Evolutionary conservation across 345 rosid species (phyloP).

Genomic region (Hibiscus tridactylites): DNA sequence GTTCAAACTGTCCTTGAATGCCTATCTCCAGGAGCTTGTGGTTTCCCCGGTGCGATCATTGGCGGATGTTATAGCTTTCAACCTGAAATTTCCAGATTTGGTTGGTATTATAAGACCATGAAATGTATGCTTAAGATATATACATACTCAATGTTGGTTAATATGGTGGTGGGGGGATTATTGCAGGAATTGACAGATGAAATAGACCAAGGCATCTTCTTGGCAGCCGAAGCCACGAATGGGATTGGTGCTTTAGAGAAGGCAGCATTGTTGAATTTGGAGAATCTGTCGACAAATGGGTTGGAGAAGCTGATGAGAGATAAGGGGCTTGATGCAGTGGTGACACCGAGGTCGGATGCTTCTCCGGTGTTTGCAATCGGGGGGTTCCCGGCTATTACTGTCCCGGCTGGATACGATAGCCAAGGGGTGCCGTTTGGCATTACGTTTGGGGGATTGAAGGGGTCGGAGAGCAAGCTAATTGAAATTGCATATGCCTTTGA

Average conservation of each 20-base stretch:
- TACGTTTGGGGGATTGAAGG: conserved; percentile 52
- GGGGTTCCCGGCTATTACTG: conserved; percentile 61
- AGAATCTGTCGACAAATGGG: conserved; percentile 30
- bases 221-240: conserved; percentile 34
- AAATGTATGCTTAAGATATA: background rate
- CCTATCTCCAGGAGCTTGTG: conserved; percentile 35
- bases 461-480: conserved; percentile 56
- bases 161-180: background rate
- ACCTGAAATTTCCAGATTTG: conserved; percentile 31
- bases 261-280: conserved; percentile 23
- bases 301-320: conserved; percentile 46
- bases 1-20: conserved; percentile 45
- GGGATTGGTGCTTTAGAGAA: conserved; percentile 25
- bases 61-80: conserved; percentile 51
- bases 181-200: conserved; percentile 44
- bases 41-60: conserved; percentile 50
- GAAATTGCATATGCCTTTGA: conserved; percentile 70
- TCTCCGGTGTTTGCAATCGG: conserved; percentile 45
- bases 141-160: background rate
- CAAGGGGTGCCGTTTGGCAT: conserved; percentile 58
- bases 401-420: conserved; percentile 50
- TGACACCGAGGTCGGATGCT: conserved; percentile 17
- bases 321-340: conserved; percentile 47
- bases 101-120: conserved; percentile 17
- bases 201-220: conserved; percentile 39